Base-by-base conservation (phyloP, 176 grass and related monocot species). In the Rhipidocladum racemiflorum region DNA sequence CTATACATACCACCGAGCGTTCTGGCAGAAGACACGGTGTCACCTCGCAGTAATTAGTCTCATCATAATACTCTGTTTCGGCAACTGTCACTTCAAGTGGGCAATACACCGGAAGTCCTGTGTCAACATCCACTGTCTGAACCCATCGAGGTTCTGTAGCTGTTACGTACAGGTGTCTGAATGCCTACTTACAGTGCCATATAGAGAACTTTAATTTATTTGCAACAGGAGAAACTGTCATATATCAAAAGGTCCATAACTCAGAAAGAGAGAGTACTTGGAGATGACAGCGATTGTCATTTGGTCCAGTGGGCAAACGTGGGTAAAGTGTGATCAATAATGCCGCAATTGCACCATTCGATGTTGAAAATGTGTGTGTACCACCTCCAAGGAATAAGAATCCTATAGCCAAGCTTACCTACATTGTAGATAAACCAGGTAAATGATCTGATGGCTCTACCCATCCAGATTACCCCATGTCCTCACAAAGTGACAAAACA, bases 271-370 rank as follows among this genome's bases (percentile, higher is more conserved):
- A 80, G 53, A 61, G 17, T 23, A 97, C 95, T 90, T 97, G 95
- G 86, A 97, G 95, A 88, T 94, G 90, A 67, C 92, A 97, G 34
- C 95, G 90, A 85, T 97, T 97, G 68, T 97, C 95, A 91, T 92
- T 97, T 85, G 95, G 95, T 68, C 90, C 95, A 70, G 92, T 89
- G 73, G 95, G 95, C 77, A 97, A 91, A 87, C 95, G 90, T 36
- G 95, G 95, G 82, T 94, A 97, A 43, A 97, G 86, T 42, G 92
- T 89, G 72, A 94, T 91, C 38, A 97, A 84, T 28, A 97, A 74
- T 77, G 95, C 88, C 64, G 95, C 95, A 89, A 97, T 72, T 70
- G 90, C 90, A 76, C 95, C 94, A 70, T 92, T 97, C 53, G 78
- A 87, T 67, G 92, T 94, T 74, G 95, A 94, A 87, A 97, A 94